A percentile compares a stretch with the other conserved stretches of the same genome.
Conservation (phyloP, 495 filamentous ascomycete genomes). For the Penicillium cosmopolitanum region DNA sequence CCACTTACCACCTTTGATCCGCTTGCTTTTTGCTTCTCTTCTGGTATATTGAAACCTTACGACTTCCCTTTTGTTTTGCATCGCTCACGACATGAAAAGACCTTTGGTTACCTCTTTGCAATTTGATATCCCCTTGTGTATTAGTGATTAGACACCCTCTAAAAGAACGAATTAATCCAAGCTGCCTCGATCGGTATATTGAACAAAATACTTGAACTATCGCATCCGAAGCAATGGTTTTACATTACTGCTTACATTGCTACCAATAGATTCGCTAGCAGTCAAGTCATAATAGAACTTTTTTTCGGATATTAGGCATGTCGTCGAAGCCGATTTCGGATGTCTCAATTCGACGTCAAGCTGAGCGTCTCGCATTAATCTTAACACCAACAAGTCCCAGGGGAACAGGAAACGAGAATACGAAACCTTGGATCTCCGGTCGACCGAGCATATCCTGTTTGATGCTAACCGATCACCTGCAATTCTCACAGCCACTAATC, state of each 20-base stretch:
- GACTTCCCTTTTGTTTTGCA: slow-evolving; percentile 16
- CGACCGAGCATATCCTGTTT: neutral
- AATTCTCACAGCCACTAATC: neutral
- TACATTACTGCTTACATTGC: neutral
- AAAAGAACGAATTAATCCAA: slow-evolving; percentile 2
- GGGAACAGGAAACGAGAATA: neutral
- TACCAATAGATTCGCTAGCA: neutral
- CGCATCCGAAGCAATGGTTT: no score
- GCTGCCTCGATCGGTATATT: neutral
- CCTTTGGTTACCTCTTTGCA: slow-evolving; percentile 9
- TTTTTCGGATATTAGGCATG: neutral
- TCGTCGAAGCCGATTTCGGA: no score
- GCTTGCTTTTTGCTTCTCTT: slow-evolving; percentile 3
- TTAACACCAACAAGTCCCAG: neutral
- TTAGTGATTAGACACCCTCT: neutral
- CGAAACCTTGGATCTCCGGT: neutral
- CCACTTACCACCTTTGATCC: neutral
- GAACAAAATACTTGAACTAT: neutral
- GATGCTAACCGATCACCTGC: neutral
- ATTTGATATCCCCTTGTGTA: slow-evolving; percentile 25
- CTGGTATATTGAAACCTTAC: slow-evolving; percentile 11
- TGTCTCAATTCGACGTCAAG: neutral
- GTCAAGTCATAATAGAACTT: neutral
- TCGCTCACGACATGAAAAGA: slow-evolving; percentile 21
- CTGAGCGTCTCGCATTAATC: neutral